phyloP scores from a whole-genome alignment of 2,329 filamentous ascomycete genomes.

The Simplicillium sp. region DNA sequence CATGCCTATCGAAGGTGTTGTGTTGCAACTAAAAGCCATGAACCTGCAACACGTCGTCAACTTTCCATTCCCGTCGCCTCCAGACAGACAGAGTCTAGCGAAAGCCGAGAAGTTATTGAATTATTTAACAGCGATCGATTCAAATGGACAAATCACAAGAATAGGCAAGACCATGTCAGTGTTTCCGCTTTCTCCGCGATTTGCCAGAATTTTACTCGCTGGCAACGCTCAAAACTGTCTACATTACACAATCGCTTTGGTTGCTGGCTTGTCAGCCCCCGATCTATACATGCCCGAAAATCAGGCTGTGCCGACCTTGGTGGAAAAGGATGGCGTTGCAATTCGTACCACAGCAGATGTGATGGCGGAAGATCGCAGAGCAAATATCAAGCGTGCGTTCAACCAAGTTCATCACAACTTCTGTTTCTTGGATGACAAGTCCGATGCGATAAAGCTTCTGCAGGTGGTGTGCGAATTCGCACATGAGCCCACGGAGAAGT shows the following conservation, averaged over 20 bases:
- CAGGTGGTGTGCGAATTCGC: conserved; percentile 83
- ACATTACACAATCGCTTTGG: conserved; percentile 77
- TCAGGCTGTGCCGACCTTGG: conserved; percentile 56
- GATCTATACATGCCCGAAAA: conserved; percentile 81
- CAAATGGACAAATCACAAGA: conserved; percentile 65
- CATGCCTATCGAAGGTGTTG: conserved; percentile 86
- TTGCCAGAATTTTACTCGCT: conserved; percentile 83
- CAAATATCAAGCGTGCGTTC: conserved; percentile 49
- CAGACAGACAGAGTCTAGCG: conserved; percentile 63
- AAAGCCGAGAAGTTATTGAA: conserved; percentile 80
- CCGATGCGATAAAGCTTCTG: conserved; percentile 83
- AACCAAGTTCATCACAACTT: conserved; percentile 71
- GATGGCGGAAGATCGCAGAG: conserved; percentile 59
- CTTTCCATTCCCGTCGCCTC: conserved; percentile 92
- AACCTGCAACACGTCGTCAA: conserved; percentile 81
- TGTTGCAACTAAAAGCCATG: conserved; percentile 92
- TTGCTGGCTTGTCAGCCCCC: conserved; percentile 78
- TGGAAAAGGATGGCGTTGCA: conserved; percentile 35
- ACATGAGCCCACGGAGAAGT: conserved; percentile 59
- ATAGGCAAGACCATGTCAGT: conserved; percentile 74
- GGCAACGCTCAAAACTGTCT: conserved; percentile 76
- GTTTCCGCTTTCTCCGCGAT: conserved; percentile 85
- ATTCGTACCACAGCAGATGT: conserved; percentile 58
- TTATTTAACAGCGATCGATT: conserved; percentile 72
- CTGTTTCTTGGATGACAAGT: conserved; percentile 68